Evolutionary conservation across 2,329 filamentous ascomycete species (phyloP).

Genomic region (Xylaria sp.): DNA sequence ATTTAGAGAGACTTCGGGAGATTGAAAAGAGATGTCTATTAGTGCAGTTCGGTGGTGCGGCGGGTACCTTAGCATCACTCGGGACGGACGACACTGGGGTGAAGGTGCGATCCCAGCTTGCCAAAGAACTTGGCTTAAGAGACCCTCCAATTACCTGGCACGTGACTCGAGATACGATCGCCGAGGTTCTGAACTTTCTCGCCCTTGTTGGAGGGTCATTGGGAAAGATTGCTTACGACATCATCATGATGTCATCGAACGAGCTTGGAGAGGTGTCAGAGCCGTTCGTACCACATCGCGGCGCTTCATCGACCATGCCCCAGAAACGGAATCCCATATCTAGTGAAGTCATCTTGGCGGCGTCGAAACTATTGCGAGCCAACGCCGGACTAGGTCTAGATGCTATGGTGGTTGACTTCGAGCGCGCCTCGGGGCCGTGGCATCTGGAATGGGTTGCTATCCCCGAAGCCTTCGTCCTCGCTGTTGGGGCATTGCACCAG

Average conservation of each 20-base stretch:
- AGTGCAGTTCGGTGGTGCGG: neutral
- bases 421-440: neutral
- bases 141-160: neutral
- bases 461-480: neutral
- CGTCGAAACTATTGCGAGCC: neutral
- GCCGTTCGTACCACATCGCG: neutral
- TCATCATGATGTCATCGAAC: neutral
- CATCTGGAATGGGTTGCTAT: neutral
- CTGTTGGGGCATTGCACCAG: neutral
- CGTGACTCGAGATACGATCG: neutral
- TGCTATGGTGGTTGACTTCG: neutral
- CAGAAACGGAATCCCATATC: neutral
- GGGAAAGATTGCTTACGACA: neutral
- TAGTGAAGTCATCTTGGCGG: neutral
- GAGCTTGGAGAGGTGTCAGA: neutral
- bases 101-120: neutral
- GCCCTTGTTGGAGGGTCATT: neutral
- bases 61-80: neutral
- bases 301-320: neutral
- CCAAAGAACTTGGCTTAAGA: neutral
- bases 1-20: neutral
- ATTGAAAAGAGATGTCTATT: neutral
- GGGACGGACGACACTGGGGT: neutral
- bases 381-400: neutral
- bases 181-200: neutral